Conservation (phyloP, 257 asterid species). For the Thymus mandschuricus region DNA sequence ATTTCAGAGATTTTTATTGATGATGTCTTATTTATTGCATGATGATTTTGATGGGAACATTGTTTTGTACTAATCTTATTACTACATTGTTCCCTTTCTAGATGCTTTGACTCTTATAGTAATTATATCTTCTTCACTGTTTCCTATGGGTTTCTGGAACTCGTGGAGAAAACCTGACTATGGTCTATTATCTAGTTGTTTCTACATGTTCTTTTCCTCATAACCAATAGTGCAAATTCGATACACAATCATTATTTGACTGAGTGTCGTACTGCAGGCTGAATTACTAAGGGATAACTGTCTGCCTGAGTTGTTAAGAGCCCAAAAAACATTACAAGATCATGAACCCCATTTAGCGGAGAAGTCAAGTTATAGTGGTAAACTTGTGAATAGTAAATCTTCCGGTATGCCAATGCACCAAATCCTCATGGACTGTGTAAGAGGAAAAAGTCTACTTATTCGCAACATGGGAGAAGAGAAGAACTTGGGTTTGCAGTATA, state of each 20-base stretch:
- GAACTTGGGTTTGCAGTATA: constrained; percentile 45
- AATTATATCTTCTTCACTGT: neutral
- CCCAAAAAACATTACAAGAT: constrained; percentile 49
- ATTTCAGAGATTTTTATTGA: constrained; percentile 7
- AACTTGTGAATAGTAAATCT: constrained; percentile 32
- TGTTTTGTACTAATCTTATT: neutral
- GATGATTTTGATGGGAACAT: neutral
- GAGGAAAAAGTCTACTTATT: constrained; percentile 42
- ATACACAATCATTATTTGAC: constrained; percentile 33
- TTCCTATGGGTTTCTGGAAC: neutral
- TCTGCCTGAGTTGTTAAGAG: constrained; percentile 52
- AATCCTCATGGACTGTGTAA: constrained; percentile 58
- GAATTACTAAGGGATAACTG: constrained; percentile 60
- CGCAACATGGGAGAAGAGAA: constrained; percentile 48
- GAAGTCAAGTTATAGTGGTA: constrained; percentile 26
- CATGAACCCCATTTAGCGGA: constrained; percentile 36
- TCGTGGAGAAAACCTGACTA: constrained; percentile 13
- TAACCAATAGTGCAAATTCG: neutral
- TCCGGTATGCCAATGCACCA: constrained; percentile 38
- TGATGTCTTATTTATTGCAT: neutral
- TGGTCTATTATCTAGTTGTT: constrained; percentile 10
- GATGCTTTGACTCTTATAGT: constrained; percentile 4
- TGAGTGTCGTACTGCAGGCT: constrained; percentile 60
- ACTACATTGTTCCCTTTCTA: neutral
- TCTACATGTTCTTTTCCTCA: neutral